phyloP scores from a whole-genome alignment of 139 green algal species.

The Microglena sp. region DNA sequence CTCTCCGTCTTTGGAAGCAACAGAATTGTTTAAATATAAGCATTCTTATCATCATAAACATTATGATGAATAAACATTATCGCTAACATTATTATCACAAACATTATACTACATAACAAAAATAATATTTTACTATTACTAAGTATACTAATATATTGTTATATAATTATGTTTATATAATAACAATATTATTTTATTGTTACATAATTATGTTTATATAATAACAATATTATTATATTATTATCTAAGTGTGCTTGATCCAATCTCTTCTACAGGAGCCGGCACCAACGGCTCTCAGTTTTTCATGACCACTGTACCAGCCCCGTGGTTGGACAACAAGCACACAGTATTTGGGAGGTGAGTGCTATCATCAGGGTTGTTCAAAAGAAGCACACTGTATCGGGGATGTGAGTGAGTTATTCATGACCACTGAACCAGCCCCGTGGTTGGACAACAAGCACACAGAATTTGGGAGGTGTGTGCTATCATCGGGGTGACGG shows the following conservation, averaged over 20 bases:
- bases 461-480: slow-evolving; percentile 21
- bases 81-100: slow-evolving; percentile 1
- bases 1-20: too few species aligned
- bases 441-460: slow-evolving; percentile 44
- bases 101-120: not conserved
- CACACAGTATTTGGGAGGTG: slow-evolving; percentile 26
- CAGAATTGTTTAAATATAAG: slow-evolving; percentile 1
- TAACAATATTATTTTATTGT: too few species aligned
- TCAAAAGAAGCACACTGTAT: too few species aligned
- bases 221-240: too few species aligned
- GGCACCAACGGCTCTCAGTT: slow-evolving; percentile 61
- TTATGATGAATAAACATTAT: not conserved
- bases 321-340: slow-evolving; percentile 42
- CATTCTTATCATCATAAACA: not conserved
- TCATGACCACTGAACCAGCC: slow-evolving; percentile 50
- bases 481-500: too few species aligned
- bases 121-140: not conserved
- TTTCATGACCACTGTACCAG: slow-evolving; percentile 58
- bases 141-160: not conserved
- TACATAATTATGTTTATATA: too few species aligned
- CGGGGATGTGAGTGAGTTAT: too few species aligned
- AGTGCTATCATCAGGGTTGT: too few species aligned
- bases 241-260: not conserved
- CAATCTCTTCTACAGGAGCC: slow-evolving; percentile 12
- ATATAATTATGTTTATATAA: too few species aligned